These are phyloP conservation scores for Fomitopsis schrenkii DNA, from an alignment of 1,284 basidiomycete species.

Conservation along the genomic window DNA sequence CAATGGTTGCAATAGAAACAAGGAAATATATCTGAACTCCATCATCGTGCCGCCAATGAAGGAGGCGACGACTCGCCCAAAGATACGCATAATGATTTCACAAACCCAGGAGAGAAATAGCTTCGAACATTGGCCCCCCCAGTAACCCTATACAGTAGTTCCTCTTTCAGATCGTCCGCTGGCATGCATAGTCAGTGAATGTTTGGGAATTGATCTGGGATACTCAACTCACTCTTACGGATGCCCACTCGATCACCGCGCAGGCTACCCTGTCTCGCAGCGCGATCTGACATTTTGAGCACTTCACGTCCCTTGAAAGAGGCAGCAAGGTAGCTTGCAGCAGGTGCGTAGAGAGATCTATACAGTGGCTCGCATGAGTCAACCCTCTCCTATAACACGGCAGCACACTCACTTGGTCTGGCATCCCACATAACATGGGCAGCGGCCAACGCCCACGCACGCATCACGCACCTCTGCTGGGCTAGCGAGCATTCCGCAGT, in stretches of 20 bases:
- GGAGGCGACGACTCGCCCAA: too few species aligned
- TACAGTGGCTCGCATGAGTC: background rate
- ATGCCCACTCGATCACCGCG: background rate
- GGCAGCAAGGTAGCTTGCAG: background rate
- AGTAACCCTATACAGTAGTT: too few species aligned
- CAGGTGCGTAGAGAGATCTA: background rate
- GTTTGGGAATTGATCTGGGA: background rate
- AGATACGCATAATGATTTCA: too few species aligned
- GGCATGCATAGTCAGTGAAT: background rate
- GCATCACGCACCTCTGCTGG: constrained; percentile 22
- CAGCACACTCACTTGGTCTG: constrained; percentile 21
- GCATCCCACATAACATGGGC: constrained; percentile 30
- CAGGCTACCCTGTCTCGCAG: background rate
- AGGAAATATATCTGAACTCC: too few species aligned
- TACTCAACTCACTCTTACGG: background rate
- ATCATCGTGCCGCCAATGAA: too few species aligned
- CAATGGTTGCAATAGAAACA: too few species aligned
- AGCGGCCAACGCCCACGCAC: constrained; percentile 28
- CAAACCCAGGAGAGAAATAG: too few species aligned
- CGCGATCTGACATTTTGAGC: background rate
- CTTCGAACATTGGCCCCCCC: too few species aligned
- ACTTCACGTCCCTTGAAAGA: background rate
- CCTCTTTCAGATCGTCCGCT: background rate
- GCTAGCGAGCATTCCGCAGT: constrained; percentile 20
- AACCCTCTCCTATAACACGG: background rate